phyloP scores from a whole-genome alignment of 2,329 filamentous ascomycete species.

The Fusarium cicatricum region DNA sequence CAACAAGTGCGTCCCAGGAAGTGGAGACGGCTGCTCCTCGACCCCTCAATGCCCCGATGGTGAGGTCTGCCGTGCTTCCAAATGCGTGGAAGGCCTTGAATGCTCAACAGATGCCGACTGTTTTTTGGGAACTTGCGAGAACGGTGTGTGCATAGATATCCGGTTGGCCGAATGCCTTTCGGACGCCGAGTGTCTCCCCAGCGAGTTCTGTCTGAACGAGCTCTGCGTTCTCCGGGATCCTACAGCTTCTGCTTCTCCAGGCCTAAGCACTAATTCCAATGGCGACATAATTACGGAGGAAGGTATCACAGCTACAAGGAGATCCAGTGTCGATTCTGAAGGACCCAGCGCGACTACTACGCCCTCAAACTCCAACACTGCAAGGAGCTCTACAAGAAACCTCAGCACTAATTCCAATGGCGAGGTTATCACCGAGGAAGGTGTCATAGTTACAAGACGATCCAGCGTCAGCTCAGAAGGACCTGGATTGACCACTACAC shows the following conservation, averaged over 20 bases:
- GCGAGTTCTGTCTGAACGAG: not conserved
- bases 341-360: not conserved
- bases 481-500: not conserved
- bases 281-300: not conserved
- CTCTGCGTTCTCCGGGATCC: not conserved
- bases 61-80: not conserved
- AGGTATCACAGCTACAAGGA: not conserved
- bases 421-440: not conserved
- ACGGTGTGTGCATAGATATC: not conserved
- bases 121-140: not conserved
- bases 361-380: not conserved
- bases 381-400: not conserved
- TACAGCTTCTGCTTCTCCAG: not conserved
- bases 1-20: not conserved
- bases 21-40: not conserved
- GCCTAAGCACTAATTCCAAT: not conserved
- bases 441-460: not conserved
- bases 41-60: not conserved
- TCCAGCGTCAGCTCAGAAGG: not conserved
- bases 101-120: slow-evolving; percentile 1
- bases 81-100: not conserved
- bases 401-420: not conserved
- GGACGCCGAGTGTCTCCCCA: not conserved
- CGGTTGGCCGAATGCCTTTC: not conserved
- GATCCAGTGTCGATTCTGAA: not conserved